Percentiles rank a stretch among this genome's conserved stretches.
Conservation (phyloP, 2,329 filamentous ascomycete species). For the Hypoxylon sp. region DNA sequence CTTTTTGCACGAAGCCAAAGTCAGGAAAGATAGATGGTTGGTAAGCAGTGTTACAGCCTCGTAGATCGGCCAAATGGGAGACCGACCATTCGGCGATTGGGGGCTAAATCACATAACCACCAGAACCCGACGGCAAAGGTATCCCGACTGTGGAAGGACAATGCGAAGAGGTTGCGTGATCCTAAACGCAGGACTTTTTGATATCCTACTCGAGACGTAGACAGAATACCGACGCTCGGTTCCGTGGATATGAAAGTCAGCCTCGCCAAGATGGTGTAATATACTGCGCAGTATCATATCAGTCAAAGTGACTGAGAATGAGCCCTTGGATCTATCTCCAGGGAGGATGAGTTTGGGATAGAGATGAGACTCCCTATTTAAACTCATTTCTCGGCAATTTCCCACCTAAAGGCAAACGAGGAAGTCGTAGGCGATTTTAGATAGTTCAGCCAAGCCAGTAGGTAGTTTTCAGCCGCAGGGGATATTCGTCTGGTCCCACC, state of each 20-base stretch:
- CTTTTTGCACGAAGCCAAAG: constrained; percentile 8
- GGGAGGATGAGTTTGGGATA: not conserved
- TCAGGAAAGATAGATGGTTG: constrained; percentile 1
- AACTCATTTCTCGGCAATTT: not conserved
- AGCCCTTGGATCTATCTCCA: not conserved
- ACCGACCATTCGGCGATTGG: constrained; percentile 17
- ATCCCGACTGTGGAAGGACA: constrained; percentile 24
- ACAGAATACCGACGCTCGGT: not conserved
- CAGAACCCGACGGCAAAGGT: constrained; percentile 8
- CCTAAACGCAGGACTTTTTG: not conserved
- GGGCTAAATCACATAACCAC: constrained; percentile 27
- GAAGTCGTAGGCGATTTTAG: constrained; percentile 12
- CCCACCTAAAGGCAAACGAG: not conserved
- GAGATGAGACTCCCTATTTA: not conserved
- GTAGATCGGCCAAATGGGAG: constrained; percentile 12
- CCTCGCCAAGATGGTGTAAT: constrained; percentile 7
- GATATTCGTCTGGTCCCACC: constrained; percentile 29
- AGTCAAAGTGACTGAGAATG: constrained; percentile 1
- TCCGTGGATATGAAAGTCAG: constrained; percentile 7
- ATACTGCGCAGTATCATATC: constrained; percentile 4
- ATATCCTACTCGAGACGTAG: not conserved
- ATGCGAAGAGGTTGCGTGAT: constrained; percentile 22
- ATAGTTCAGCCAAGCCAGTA: constrained; percentile 16
- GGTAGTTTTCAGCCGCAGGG: constrained; percentile 21
- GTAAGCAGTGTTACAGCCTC: constrained; percentile 17